phyloP scores from a whole-genome alignment of 768 basidiomycete genomes.

The Chalciporus piperatus region DNA sequence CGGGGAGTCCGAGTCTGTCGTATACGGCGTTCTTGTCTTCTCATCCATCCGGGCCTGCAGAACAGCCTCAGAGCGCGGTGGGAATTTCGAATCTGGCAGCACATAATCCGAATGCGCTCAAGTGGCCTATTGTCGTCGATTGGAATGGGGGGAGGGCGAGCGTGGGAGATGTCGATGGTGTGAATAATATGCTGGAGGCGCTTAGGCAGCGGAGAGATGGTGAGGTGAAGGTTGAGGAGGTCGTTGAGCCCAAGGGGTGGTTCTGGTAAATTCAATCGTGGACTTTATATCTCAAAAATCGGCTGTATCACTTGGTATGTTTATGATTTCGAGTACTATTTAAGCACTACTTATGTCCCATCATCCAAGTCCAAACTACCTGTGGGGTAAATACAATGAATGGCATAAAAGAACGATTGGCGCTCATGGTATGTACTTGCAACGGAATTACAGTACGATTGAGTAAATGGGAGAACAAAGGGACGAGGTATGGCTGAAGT shows the following conservation, averaged over 20 bases:
- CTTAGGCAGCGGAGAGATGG: slow-evolving; percentile 68
- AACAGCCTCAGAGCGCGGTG: slow-evolving; percentile 40
- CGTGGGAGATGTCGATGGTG: slow-evolving; percentile 67
- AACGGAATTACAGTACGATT: too few species aligned
- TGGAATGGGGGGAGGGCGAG: slow-evolving; percentile 66
- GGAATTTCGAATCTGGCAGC: slow-evolving; percentile 49
- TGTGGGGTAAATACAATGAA: background rate
- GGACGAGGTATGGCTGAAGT: background rate
- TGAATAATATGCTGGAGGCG: slow-evolving; percentile 62
- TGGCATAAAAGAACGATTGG: background rate
- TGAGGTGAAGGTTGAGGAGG: slow-evolving; percentile 44
- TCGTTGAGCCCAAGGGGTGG: slow-evolving; percentile 53
- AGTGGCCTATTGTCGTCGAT: slow-evolving; percentile 81
- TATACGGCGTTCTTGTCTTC: slow-evolving; percentile 53
- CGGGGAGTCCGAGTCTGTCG: slow-evolving; percentile 17
- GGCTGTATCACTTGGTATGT: background rate
- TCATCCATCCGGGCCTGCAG: slow-evolving; percentile 47
- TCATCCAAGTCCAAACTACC: background rate
- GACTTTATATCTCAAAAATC: background rate
- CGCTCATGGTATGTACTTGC: too few species aligned
- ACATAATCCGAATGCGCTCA: slow-evolving; percentile 58
- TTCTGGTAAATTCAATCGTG: slow-evolving; percentile 35
- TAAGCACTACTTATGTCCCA: too few species aligned
- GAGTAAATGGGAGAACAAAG: background rate
- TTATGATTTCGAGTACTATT: too few species aligned